A percentile compares a stretch with the other conserved stretches of the same genome.
These are phyloP conservation scores for Termitomyces sp. DNA, from an alignment of 768 basidiomycete species.

Conservation along the genomic window DNA sequence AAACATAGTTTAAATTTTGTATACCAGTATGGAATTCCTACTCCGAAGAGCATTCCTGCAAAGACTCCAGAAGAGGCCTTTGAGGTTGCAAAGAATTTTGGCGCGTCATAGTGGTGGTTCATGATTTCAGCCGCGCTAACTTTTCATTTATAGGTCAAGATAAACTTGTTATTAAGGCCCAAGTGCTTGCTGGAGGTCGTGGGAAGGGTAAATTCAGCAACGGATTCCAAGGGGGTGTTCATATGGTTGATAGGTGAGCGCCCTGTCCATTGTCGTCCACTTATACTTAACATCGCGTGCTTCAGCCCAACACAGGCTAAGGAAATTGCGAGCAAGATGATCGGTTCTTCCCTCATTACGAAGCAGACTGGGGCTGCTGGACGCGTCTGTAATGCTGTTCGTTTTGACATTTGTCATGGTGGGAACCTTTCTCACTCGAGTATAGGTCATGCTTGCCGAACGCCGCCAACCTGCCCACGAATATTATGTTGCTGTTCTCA, in stretches of 20 bases:
- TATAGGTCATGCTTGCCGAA: constrained; percentile 96
- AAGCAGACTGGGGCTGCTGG: constrained; percentile 96
- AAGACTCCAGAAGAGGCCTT: constrained; percentile 88
- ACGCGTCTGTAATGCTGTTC: constrained; percentile 90
- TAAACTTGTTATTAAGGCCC: constrained; percentile 94
- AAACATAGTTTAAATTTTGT: constrained; percentile 2
- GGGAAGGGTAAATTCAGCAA: constrained; percentile 97
- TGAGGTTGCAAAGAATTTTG: constrained; percentile 85
- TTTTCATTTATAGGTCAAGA: constrained; percentile 50
- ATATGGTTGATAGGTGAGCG: constrained; percentile 80
- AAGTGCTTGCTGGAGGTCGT: constrained; percentile 97
- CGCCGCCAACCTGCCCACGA: constrained; percentile 91
- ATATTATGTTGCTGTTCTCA: constrained; percentile 96
- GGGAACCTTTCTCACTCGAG: constrained; percentile 5
- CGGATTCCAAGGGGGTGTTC: constrained; percentile 97
- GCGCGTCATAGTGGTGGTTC: constrained; percentile 38
- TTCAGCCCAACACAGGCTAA: constrained; percentile 82
- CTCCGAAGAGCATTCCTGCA: constrained; percentile 87
- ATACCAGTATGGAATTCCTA: constrained; percentile 87
- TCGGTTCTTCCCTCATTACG: constrained; percentile 93
- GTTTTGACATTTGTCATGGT: constrained; percentile 25
- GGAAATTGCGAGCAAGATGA: constrained; percentile 88
- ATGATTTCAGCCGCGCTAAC: constrained; percentile 11
- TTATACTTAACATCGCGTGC: constrained; percentile 1
- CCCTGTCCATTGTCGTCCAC: constrained; percentile 1